Base-by-base conservation (phyloP, 2,329 filamentous ascomycete species). In the Cercospora sp. region DNA sequence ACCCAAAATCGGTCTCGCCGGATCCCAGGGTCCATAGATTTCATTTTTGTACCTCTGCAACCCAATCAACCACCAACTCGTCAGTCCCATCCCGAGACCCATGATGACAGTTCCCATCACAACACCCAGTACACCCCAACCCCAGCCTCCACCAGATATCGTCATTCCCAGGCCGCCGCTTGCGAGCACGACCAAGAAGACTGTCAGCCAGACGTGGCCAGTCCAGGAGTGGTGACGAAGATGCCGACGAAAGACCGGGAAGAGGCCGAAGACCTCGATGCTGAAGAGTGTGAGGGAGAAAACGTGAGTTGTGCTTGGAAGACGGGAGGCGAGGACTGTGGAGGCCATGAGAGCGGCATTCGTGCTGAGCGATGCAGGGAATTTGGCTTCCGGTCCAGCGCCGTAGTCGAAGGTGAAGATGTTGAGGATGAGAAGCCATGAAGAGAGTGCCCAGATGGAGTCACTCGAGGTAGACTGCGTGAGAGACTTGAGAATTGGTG, bases 31-130 rank as follows among this genome's bases (percentile, higher is more conserved):
- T 53, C 95, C 95, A 76, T 94, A 92, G 73, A 99, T 97, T 81
- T 98, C 95, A 79, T 98, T 98, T 84, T 99, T 99, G 81, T 98
- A 99, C 82, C 97, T 94, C 81, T 99, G 95, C 79, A 99, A 80
- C 8, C 93, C 92, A 76, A 99, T 98, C 71, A 99, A 82, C 94
- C 95, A 98, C 94, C 94, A 98, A 78, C 93, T 97, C 79, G 94
- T 97, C 12, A 93, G 90, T 1, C 94, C 95, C 88, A 97, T 97
- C 2, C 89, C 89, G 64, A 97, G 79, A 4, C 89, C 88, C 0
- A 91, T 90, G 23, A 93, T 83, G 9, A 94, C 75, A n/a, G 89
- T 87, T 5, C 92, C 92, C 5, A 97, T 83, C 1, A 94, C 79
- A 71, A 92, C 89, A 12, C 95, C 95, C 2, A 91, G 82, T 26